phyloP scores from a whole-genome alignment of 495 filamentous ascomycete genomes.

The Pyrenula aspistea region DNA sequence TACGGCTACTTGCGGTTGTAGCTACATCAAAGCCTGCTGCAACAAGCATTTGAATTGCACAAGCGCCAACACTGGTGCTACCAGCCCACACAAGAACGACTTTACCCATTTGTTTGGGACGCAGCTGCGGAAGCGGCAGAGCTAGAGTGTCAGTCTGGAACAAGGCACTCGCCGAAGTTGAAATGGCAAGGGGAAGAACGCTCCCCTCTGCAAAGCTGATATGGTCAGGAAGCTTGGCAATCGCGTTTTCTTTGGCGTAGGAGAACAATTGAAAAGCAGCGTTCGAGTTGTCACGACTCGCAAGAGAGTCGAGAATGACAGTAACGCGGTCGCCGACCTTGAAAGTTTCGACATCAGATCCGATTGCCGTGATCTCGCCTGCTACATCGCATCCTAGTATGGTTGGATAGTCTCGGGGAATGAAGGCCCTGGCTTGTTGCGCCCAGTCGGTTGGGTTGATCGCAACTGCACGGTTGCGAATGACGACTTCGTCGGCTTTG shows the following conservation, averaged over 20 bases:
- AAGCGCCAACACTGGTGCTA: conserved; percentile 42
- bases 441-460: conserved; percentile 29
- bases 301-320: conserved; percentile 5
- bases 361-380: conserved; percentile 23
- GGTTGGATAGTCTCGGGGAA: conserved; percentile 4
- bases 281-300: conserved; percentile 9
- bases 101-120: conserved; percentile 16
- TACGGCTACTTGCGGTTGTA: conserved; percentile 37
- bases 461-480: conserved; percentile 18
- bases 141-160: conserved; percentile 9
- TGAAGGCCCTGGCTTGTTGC: conserved; percentile 14
- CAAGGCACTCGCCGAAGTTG: conserved; percentile 11
- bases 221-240: conserved; percentile 31
- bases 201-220: conserved; percentile 32
- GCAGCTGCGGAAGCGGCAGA: conserved; percentile 5
- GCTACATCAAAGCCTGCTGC: conserved; percentile 48
- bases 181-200: conserved; percentile 40
- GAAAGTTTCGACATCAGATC: conserved; percentile 15
- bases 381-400: conserved; percentile 34
- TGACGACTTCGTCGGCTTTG: conserved; percentile 11
- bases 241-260: conserved; percentile 17
- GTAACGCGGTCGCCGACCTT: conserved; percentile 18
- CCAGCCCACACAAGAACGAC: conserved; percentile 50
- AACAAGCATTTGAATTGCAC: conserved; percentile 48
- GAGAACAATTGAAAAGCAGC: conserved; percentile 38